Base-by-base conservation (phyloP, 345 rosid species). In the Gossypium mustelinum region DNA sequence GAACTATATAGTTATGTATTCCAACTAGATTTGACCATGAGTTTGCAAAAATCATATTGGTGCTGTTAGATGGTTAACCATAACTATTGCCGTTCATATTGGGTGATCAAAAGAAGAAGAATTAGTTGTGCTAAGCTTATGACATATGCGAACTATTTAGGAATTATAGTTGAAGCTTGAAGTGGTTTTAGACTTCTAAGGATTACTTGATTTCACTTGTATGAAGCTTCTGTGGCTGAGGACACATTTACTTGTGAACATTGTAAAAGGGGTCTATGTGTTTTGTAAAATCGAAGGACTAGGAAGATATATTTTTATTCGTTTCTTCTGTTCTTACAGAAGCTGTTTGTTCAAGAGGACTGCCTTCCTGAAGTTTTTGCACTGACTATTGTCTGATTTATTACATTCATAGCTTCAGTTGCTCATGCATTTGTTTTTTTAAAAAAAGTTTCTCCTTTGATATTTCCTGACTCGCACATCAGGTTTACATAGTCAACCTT, bases 111-210 rank as follows among this genome's bases (percentile, higher is more conserved):
- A 67, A 67, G n/a, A 12, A 22, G 55, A 45, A 45, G 7, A 64
- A 39, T 4, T 12, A 45, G 0, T 4, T 0, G 2, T 48, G 17
- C 11, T 47, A n/a, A 20, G 20, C 43, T 27, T 25, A 7, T 25
- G 22, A 44, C 11, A 18, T 24, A 75, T 39, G 14, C 7, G 27
- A 55, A 61, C 61, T 34, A 51, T 51, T 16, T 62, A 10, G 63
- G 47, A 24, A 54, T 61, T 76, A 22, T 48, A 14, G 55, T 57
- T 27, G 45, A 44, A 16, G 57, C 75, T 50, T 62, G 72, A 43
- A 72, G 25, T 18, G 12, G 20, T 76, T 69, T 59, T 57, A 9
- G 59, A 51, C 20, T 51, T 69, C 14, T 68, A 68, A 48, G 59
- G 44, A 29, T 51, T 17, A 17, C 55, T 50, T 52, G 52, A 25